phyloP scores from a whole-genome alignment of 78 protist genomes.

The Dictyostelium intermedium region DNA sequence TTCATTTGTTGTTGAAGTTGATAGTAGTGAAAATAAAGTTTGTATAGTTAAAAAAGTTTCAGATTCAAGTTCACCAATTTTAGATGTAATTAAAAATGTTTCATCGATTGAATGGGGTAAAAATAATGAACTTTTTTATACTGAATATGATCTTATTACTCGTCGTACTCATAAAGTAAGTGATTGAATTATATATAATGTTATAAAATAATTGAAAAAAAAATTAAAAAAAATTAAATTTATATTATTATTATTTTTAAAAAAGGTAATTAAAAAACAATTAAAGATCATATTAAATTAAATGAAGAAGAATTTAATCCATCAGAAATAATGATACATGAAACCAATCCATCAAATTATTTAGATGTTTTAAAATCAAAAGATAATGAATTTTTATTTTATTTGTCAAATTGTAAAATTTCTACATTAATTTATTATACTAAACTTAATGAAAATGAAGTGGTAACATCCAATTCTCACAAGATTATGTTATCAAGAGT shows the following conservation, averaged over 20 bases:
- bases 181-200: background rate
- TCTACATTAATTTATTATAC: constrained; percentile 37
- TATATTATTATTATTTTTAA: background rate
- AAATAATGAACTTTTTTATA: constrained; percentile 38
- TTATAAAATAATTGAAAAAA: background rate
- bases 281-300: background rate
- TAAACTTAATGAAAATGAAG: background rate
- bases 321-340: constrained; percentile 29
- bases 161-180: constrained; percentile 6
- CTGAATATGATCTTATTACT: background rate
- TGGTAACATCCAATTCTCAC: background rate
- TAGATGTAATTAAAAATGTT: constrained; percentile 40
- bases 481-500: constrained; percentile 19
- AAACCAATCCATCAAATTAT: constrained; percentile 5
- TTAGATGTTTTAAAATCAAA: constrained; percentile 48
- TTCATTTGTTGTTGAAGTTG: constrained; percentile 17
- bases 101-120: constrained; percentile 56
- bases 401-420: constrained; percentile 38
- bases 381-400: constrained; percentile 45
- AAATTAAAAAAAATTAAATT: background rate
- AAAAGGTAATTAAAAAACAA: background rate
- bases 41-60: background rate
- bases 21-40: constrained; percentile 15
- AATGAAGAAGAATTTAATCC: background rate
- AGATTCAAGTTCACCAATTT: background rate